Base-by-base conservation (phyloP, 2,329 filamentous ascomycete species). In the Daldinia sp. region DNA sequence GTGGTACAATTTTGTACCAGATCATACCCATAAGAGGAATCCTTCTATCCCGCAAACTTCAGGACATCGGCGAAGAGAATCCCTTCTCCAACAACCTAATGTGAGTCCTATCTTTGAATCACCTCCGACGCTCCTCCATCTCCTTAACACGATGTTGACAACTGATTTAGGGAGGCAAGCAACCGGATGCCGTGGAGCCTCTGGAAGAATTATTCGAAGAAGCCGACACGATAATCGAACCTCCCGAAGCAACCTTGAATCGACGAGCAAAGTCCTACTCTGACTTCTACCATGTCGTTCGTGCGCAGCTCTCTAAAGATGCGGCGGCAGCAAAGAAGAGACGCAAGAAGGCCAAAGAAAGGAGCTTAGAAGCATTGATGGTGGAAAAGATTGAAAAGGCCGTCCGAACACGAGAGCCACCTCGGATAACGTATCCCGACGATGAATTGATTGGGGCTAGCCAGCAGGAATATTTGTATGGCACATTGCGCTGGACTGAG, bases 381-480 rank as follows among this genome's bases (percentile, higher is more conserved):
- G 71, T 86, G 7, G 73, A 70, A 0, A 76, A 77, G 1, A 57
- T 68, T 6, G 75, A 77, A 2, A 65, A 61, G 1, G 52, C 57
- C 6, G 55, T 65, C 29, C 57, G 68, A 5, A 47, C 61, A 17
- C 56, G 68, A 73, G 27, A 68, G 62, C 57, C 68, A 1, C 54
- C 65, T 1, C 70, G 74, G 4, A 67, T 89, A 25, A 85, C 87
- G 7, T 85, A 88, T 54, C 82, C 90, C 53, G 87, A 90, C 69
- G 84, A 87, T 47, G 86, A 88, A 68, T 78, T 98, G 72, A 80
- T 96, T 27, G 87, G 94, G 71, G 88, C 92, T 54, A 95, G 92
- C 75, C 92, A 96, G 75, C 88, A 91, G 69, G 88, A 94, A 74
- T 97, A 97, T 76, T 81, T 90, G 88, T 94, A 85, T 69, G 88